These are phyloP conservation scores for Candida ortonii DNA, from an alignment of 805 yeast species.

Conservation along the genomic window DNA sequence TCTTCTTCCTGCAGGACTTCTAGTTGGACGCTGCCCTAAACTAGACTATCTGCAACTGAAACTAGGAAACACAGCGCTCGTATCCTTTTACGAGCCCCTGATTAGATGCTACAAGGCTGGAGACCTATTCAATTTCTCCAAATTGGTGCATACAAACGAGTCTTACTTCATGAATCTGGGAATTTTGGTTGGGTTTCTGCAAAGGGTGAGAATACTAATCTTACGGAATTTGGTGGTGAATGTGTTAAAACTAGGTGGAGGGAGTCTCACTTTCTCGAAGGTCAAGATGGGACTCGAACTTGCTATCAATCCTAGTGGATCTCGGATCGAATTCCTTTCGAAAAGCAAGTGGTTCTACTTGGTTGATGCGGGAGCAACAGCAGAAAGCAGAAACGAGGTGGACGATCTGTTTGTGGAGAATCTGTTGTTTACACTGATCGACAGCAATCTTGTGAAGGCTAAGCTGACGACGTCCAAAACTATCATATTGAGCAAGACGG, in stretches of 20 bases:
- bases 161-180: conserved; percentile 37
- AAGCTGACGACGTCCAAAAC: conserved; percentile 36
- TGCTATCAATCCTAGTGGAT: conserved; percentile 16
- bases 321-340: conserved; percentile 10
- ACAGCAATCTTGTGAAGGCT: conserved; percentile 52
- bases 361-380: conserved; percentile 12
- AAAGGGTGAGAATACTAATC: conserved; percentile 43
- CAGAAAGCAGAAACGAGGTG: too few species aligned
- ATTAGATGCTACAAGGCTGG: conserved; percentile 39
- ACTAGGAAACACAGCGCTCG: conserved; percentile 21
- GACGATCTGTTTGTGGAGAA: conserved; percentile 48
- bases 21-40: conserved; percentile 51
- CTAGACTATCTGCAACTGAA: conserved; percentile 23
- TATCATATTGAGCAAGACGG: conserved; percentile 30
- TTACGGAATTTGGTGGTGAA: conserved; percentile 40
- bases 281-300: conserved; percentile 27
- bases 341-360: conserved; percentile 20
- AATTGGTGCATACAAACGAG: conserved; percentile 34
- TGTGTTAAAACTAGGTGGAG: conserved; percentile 17
- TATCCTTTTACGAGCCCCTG: conserved; percentile 38
- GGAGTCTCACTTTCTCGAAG: conserved; percentile 17
- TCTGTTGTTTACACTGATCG: conserved; percentile 48
- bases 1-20: conserved; percentile 49
- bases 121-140: conserved; percentile 37
- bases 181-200: conserved; percentile 43